Evolutionary conservation across 768 basidiomycete genomes (phyloP).

Genomic region (Porpolomopsis calyptriformis): DNA sequence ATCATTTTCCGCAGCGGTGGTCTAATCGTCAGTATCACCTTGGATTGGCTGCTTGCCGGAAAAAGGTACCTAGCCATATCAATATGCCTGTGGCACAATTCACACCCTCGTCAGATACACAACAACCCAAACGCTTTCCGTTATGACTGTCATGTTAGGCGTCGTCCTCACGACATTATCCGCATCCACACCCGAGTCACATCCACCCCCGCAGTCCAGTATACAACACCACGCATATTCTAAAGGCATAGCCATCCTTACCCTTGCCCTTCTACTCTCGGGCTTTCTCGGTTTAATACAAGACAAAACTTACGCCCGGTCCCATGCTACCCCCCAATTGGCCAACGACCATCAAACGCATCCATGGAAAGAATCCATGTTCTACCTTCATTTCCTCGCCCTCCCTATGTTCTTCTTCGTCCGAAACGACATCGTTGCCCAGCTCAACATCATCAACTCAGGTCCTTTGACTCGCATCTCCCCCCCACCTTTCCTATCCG

Average conservation of each 20-base stretch:
- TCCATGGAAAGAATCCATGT: constrained; percentile 83
- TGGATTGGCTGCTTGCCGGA: constrained; percentile 58
- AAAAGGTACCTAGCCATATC: constrained; percentile 39
- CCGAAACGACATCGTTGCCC: constrained; percentile 37
- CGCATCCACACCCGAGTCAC: constrained; percentile 29
- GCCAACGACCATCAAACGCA: constrained; percentile 14
- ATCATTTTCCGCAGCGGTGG: constrained; percentile 92
- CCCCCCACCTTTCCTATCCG: constrained; percentile 19
- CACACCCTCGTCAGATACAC: constrained; percentile 42
- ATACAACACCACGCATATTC: constrained; percentile 38
- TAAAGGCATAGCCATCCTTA: constrained; percentile 64
- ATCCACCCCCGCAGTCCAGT: constrained; percentile 1
- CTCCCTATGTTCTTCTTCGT: constrained; percentile 68
- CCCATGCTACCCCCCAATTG: no score
- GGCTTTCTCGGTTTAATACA: constrained; percentile 78
- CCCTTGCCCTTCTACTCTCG: constrained; percentile 66
- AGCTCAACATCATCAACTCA: constrained; percentile 32
- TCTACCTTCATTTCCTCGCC: constrained; percentile 77
- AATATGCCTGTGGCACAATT: background rate
- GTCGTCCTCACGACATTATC: constrained; percentile 77
- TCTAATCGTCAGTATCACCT: constrained; percentile 69
- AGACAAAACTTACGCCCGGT: constrained; percentile 57
- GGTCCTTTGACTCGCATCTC: constrained; percentile 23
- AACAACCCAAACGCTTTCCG: constrained; percentile 53
- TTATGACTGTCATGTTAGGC: constrained; percentile 71